These are phyloP conservation scores for Cavenderia fasciculata DNA, from an alignment of 78 protist genomes.

Conservation along the genomic window DNA sequence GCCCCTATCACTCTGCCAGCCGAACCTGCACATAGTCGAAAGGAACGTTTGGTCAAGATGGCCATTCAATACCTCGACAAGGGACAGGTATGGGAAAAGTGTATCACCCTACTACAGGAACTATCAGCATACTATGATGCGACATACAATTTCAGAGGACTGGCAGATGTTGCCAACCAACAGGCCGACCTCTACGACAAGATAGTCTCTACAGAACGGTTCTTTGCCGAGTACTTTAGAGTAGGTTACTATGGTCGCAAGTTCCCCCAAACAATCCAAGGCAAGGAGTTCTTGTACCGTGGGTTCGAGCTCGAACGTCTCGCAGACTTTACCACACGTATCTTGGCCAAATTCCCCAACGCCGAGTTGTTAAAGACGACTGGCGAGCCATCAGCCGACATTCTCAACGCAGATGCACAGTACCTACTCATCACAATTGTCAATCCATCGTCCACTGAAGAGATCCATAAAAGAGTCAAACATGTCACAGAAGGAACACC, in stretches of 20 bases:
- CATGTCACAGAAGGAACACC: constrained; percentile 52
- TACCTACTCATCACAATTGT: constrained; percentile 60
- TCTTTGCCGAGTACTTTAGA: constrained; percentile 81
- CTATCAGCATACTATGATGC: constrained; percentile 45
- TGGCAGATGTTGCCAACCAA: constrained; percentile 33
- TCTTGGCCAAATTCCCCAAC: constrained; percentile 77
- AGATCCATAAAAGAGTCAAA: constrained; percentile 23
- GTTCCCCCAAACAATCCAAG: constrained; percentile 72
- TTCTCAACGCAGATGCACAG: constrained; percentile 60
- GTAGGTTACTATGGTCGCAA: constrained; percentile 87
- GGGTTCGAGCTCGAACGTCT: constrained; percentile 81
- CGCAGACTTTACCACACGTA: constrained; percentile 70
- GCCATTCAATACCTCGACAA: constrained; percentile 66
- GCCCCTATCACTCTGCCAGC: constrained; percentile 26
- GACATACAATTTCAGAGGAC: constrained; percentile 29
- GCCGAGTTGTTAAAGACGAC: constrained; percentile 79
- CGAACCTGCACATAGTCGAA: constrained; percentile 49
- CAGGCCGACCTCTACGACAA: constrained; percentile 77
- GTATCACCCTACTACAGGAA: constrained; percentile 38
- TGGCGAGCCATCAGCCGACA: constrained; percentile 41
- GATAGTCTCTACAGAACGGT: constrained; percentile 70
- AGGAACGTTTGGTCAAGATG: constrained; percentile 39
- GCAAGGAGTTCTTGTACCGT: constrained; percentile 82
- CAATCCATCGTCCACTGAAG: constrained; percentile 41
- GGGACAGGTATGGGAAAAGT: constrained; percentile 86